A percentile compares a stretch with the other conserved stretches of the same genome.
These are phyloP conservation scores for Ophiostoma piceae DNA, from an alignment of 2,329 filamentous ascomycete genomes.

Conservation along the genomic window DNA sequence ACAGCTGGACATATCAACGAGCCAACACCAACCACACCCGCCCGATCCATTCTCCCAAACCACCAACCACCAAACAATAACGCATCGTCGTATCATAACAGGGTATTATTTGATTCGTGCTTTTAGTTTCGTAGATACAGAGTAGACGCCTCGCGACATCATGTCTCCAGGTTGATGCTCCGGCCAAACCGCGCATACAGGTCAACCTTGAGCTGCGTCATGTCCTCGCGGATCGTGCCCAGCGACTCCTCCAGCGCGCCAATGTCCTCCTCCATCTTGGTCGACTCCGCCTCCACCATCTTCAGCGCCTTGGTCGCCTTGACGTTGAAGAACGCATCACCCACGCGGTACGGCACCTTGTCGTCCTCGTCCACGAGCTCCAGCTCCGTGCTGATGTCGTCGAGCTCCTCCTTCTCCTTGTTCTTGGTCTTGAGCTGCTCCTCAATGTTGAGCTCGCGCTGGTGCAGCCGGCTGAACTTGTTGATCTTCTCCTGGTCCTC, in stretches of 20 bases:
- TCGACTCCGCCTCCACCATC: constrained; percentile 66
- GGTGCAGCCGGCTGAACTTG: constrained; percentile 89
- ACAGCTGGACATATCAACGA: neutral
- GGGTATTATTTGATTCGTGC: constrained; percentile 12
- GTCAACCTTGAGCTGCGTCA: constrained; percentile 83
- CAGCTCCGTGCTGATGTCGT: constrained; percentile 84
- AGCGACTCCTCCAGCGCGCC: constrained; percentile 71
- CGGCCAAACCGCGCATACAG: constrained; percentile 92
- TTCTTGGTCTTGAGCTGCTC: constrained; percentile 76
- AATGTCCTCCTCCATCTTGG: constrained; percentile 72
- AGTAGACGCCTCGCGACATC: constrained; percentile 32
- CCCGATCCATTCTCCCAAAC: neutral
- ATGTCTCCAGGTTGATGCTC: constrained; percentile 95
- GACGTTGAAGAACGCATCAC: constrained; percentile 88
- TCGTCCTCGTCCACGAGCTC: constrained; percentile 74
- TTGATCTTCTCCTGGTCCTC: constrained; percentile 99
- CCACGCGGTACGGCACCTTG: constrained; percentile 92
- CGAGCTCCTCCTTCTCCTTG: constrained; percentile 98
- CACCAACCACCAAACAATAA: neutral
- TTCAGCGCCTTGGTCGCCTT: constrained; percentile 80
- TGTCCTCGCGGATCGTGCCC: constrained; percentile 70
- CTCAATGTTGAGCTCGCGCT: constrained; percentile 71
- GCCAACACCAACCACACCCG: neutral
- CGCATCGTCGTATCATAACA: neutral
- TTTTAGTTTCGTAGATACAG: neutral